These are phyloP conservation scores for Actinomortierella wolfii DNA, from an alignment of 371 early-diverging fungal species.

Conservation along the genomic window DNA sequence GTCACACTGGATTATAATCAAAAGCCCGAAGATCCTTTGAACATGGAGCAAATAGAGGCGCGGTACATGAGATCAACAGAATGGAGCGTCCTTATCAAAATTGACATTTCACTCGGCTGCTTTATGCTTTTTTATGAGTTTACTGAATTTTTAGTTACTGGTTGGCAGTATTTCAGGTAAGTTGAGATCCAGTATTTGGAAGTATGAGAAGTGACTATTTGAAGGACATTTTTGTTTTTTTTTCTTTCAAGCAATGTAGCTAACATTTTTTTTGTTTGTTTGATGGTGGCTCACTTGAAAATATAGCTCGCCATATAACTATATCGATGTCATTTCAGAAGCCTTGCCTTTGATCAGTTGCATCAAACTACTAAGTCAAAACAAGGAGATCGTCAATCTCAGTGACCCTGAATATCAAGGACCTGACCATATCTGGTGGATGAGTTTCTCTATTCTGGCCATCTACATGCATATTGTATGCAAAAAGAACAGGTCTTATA, in stretches of 20 bases:
- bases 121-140: constrained; percentile 22
- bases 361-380: constrained; percentile 11
- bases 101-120: constrained; percentile 14
- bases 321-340: constrained; percentile 27
- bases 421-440: constrained; percentile 28
- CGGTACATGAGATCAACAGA: constrained; percentile 10
- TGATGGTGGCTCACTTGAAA: not conserved
- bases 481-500: not conserved
- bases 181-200: not conserved
- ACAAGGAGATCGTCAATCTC: not conserved
- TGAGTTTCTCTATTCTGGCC: constrained; percentile 34
- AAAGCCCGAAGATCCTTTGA: not conserved
- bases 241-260: not conserved
- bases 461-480: constrained; percentile 43
- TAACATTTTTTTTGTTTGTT: not conserved
- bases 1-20: not conserved
- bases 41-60: not conserved
- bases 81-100: no score
- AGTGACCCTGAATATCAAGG: not conserved
- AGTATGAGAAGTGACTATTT: not conserved
- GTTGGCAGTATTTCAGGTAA: constrained; percentile 30
- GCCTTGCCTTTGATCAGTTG: constrained; percentile 21
- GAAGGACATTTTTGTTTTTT: not conserved
- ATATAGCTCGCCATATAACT: constrained; percentile 38
- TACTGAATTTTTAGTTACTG: constrained; percentile 23